Percentiles rank a stretch among this genome's conserved stretches.
Evolutionary conservation across 345 rosid genomes (phyloP).

Genomic region (Boechera retrofracta): DNA sequence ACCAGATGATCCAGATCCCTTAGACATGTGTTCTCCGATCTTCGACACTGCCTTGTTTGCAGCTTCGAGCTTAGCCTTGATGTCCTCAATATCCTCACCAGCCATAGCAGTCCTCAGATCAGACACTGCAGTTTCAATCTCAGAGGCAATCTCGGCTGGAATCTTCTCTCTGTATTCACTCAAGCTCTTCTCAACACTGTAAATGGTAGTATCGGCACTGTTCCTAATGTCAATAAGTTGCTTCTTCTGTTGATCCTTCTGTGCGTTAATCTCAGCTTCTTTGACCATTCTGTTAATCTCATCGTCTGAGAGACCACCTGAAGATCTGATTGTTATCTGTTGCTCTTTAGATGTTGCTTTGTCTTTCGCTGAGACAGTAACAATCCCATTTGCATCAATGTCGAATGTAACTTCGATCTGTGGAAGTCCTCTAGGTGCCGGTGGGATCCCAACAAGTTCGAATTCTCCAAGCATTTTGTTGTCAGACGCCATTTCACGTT

Average conservation of each 20-base stretch:
- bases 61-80: conserved; percentile 59
- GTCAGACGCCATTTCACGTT: conserved; percentile 57
- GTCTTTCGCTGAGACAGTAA: conserved; percentile 57
- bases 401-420: conserved; percentile 58
- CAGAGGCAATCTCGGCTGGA: conserved; percentile 51
- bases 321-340: conserved; percentile 56
- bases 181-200: conserved; percentile 58
- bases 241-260: conserved; percentile 56
- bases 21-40: conserved; percentile 63
- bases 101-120: conserved; percentile 53
- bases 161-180: conserved; percentile 59
- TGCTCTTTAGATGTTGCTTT: conserved; percentile 53
- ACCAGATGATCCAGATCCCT: conserved; percentile 46
- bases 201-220: conserved; percentile 51
- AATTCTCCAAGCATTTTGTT: conserved; percentile 60
- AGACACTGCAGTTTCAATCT: conserved; percentile 53
- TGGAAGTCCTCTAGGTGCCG: conserved; percentile 54
- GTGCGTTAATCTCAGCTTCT: conserved; percentile 57
- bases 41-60: conserved; percentile 66
- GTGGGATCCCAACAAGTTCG: conserved; percentile 56
- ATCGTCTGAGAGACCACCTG: conserved; percentile 55
- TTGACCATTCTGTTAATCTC: conserved; percentile 59
- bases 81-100: conserved; percentile 53
- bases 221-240: conserved; percentile 52
- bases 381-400: conserved; percentile 58